Percentiles rank a stretch among this genome's conserved stretches.
These are phyloP conservation scores for Boechera retrofracta DNA, from an alignment of 345 rosid species.

Conservation along the genomic window DNA sequence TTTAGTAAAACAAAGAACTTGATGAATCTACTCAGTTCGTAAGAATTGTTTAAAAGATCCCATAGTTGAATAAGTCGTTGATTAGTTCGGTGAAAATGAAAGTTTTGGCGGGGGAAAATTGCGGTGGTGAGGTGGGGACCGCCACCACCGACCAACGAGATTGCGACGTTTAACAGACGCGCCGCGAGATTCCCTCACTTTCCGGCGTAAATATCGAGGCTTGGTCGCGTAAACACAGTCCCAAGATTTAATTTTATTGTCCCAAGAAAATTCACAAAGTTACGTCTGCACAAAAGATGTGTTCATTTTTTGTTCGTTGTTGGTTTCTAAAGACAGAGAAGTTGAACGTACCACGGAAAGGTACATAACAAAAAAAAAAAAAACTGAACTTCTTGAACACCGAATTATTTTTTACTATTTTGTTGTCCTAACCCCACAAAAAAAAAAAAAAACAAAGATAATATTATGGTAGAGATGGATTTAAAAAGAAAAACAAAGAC, in stretches of 20 bases:
- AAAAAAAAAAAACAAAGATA: no score
- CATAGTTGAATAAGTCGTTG: constrained; percentile 12
- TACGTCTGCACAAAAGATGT: constrained; percentile 41
- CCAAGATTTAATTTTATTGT: not conserved
- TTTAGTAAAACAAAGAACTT: not conserved
- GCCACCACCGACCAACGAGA: constrained; percentile 28
- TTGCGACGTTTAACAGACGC: constrained; percentile 19
- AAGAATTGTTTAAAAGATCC: not conserved
- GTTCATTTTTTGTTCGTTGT: constrained; percentile 10
- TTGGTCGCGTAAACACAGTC: constrained; percentile 1
- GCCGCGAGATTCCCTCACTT: constrained; percentile 28
- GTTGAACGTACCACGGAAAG: constrained; percentile 47
- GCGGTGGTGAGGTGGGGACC: constrained; percentile 35
- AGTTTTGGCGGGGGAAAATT: not conserved
- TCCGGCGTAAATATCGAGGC: constrained; percentile 26
- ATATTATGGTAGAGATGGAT: no score
- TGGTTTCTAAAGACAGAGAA: constrained; percentile 29
- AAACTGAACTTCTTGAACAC: constrained; percentile 19
- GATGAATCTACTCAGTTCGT: constrained; percentile 6
- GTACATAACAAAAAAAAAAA: constrained; percentile 23
- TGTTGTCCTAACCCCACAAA: not conserved
- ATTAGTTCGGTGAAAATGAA: constrained; percentile 4
- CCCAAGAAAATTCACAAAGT: constrained; percentile 29
- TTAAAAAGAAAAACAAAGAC: not conserved
- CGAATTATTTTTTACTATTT: not conserved